Evolutionary conservation across 2,329 filamentous ascomycete species (phyloP).

Genomic region (Torrubiella hemipterigena): DNA sequence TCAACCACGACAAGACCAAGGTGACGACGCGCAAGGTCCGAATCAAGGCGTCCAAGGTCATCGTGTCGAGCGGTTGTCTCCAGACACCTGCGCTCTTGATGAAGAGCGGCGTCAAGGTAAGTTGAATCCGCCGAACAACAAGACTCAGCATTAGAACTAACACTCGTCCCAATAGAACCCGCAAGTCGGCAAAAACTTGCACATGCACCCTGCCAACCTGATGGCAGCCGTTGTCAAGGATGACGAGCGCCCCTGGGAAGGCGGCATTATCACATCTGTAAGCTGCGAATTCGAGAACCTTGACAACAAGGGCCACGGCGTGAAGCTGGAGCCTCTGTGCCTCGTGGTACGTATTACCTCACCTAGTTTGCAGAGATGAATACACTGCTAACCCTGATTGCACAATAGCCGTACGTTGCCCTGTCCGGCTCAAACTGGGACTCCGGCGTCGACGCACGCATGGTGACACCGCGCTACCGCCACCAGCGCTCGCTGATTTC

Average conservation of each 20-base stretch:
- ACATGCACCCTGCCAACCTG: constrained; percentile 63
- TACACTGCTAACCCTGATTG: too few species aligned
- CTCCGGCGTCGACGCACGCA: constrained; percentile 59
- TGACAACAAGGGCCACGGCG: constrained; percentile 68
- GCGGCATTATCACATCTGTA: constrained; percentile 68
- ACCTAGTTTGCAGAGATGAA: too few species aligned
- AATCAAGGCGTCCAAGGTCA: constrained; percentile 68
- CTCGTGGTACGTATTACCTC: constrained; percentile 44
- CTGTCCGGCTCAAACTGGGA: constrained; percentile 54
- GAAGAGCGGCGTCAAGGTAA: constrained; percentile 62
- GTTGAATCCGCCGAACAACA: constrained; percentile 12
- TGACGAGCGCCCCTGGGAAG: constrained; percentile 58
- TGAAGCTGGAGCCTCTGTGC: constrained; percentile 64
- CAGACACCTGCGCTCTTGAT: constrained; percentile 66
- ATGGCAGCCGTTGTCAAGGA: constrained; percentile 54
- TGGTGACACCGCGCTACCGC: constrained; percentile 54
- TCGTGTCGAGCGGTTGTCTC: constrained; percentile 66
- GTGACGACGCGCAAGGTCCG: constrained; percentile 47
- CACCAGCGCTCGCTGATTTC: constrained; percentile 63
- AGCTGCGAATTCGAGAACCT: constrained; percentile 70
- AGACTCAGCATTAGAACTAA: too few species aligned
- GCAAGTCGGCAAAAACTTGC: constrained; percentile 70
- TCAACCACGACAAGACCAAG: constrained; percentile 35
- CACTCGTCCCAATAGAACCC: too few species aligned
- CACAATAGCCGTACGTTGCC: constrained; percentile 30